Percentiles rank a stretch among this genome's conserved stretches.
Evolutionary conservation across 2,329 filamentous ascomycete genomes (phyloP).

Genomic region (Alternaria sp.): DNA sequence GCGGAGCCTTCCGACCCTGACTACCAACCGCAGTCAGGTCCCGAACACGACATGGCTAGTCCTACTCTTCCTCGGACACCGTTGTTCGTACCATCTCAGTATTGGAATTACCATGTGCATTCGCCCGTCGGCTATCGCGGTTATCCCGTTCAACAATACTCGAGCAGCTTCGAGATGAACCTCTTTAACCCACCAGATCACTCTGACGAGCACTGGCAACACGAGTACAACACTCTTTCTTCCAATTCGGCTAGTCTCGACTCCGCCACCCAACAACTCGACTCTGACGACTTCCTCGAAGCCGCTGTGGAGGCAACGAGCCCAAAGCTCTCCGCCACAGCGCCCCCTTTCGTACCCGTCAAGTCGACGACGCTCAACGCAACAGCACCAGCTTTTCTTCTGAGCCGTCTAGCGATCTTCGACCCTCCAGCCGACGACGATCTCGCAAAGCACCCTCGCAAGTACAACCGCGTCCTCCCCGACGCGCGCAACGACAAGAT

Average conservation of each 20-base stretch:
- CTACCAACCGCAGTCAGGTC: neutral
- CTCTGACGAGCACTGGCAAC: neutral
- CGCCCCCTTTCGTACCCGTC: neutral
- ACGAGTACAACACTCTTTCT: neutral
- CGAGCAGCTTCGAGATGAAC: neutral
- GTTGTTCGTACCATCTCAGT: neutral
- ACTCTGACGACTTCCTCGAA: neutral
- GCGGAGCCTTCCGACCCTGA: neutral
- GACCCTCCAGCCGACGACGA: neutral
- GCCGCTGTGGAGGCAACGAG: neutral
- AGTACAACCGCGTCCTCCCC: neutral
- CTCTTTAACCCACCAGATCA: neutral
- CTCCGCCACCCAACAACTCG: accelerated
- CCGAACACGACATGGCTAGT: neutral
- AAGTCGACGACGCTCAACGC: neutral
- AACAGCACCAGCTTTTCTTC: neutral
- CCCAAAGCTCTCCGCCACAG: neutral
- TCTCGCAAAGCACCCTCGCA: neutral
- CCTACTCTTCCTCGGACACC: neutral
- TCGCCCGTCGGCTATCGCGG: neutral
- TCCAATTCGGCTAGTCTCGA: neutral
- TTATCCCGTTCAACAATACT: neutral
- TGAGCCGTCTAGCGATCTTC: neutral
- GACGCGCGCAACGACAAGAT: neutral
- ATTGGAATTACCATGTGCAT: neutral